Percentiles rank a stretch among this genome's conserved stretches.
phyloP scores from a whole-genome alignment of 139 green algal species.

The Zygnema cylindricum region DNA sequence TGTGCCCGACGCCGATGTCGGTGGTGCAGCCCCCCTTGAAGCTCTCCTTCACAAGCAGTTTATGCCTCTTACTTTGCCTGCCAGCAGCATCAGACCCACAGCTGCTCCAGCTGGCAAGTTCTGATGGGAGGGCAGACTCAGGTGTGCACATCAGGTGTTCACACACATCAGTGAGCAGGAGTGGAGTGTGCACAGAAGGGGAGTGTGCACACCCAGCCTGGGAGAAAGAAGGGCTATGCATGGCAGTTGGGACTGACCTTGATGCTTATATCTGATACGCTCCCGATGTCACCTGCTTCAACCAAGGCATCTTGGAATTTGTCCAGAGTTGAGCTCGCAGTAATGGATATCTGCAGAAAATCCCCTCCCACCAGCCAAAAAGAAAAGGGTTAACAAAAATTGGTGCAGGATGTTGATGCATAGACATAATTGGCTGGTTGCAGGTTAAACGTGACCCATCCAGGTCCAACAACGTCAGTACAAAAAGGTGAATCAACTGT shows the following conservation, averaged over 20 bases:
- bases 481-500: too few relatives aligned
- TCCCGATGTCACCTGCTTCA: slow-evolving; percentile 38
- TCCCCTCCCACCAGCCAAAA: too few relatives aligned
- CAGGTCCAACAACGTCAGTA: too few relatives aligned
- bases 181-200: neutral
- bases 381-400: too few relatives aligned
- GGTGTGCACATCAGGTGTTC: too few relatives aligned
- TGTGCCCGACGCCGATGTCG: neutral
- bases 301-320: slow-evolving; percentile 63
- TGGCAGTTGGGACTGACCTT: slow-evolving; percentile 16
- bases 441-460: too few relatives aligned
- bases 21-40: neutral
- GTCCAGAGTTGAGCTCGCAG: slow-evolving; percentile 56
- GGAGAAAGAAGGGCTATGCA: neutral
- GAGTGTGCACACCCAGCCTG: too few relatives aligned
- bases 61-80: neutral
- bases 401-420: too few relatives aligned
- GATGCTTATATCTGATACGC: slow-evolving; percentile 24
- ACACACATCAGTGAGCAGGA: neutral
- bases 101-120: neutral
- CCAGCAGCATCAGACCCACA: neutral
- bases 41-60: neutral
- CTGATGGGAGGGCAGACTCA: neutral
- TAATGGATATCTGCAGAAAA: slow-evolving; percentile 56
- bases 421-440: too few relatives aligned